These are phyloP conservation scores for Escovopsis weberi DNA, from an alignment of 2,329 filamentous ascomycete species.

Conservation along the genomic window DNA sequence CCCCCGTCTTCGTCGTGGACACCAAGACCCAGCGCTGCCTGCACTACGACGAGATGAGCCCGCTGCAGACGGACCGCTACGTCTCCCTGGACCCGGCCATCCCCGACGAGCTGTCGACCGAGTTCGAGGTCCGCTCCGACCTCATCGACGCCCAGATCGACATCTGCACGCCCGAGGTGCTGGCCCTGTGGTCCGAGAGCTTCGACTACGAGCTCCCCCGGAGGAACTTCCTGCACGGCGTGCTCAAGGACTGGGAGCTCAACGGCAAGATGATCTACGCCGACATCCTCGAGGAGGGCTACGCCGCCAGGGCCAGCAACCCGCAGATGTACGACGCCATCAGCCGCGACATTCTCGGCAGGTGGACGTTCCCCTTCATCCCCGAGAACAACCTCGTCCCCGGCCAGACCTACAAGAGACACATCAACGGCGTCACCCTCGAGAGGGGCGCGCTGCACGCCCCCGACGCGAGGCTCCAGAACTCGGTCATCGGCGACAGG, in stretches of 20 bases:
- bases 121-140: constrained; percentile 74
- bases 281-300: constrained; percentile 69
- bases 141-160: constrained; percentile 91
- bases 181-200: constrained; percentile 91
- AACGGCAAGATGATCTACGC: constrained; percentile 96
- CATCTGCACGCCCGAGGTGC: constrained; percentile 90
- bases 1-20: constrained; percentile 78
- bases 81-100: constrained; percentile 65
- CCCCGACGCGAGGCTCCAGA: constrained; percentile 53
- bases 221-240: constrained; percentile 78
- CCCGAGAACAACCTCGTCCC: constrained; percentile 77
- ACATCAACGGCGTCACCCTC: constrained; percentile 57
- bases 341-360: constrained; percentile 68
- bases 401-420: constrained; percentile 60
- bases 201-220: constrained; percentile 91
- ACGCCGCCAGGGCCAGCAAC: constrained; percentile 74
- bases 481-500: constrained; percentile 62
- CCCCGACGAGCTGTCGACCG: constrained; percentile 51
- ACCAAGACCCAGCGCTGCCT: constrained; percentile 66
- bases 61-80: constrained; percentile 48
- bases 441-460: constrained; percentile 66
- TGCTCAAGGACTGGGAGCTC: constrained; percentile 90
- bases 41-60: constrained; percentile 85
- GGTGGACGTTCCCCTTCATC: constrained; percentile 80
- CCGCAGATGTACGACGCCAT: constrained; percentile 83